These are phyloP conservation scores for Tricholoma bakamatsutake DNA, from an alignment of 768 basidiomycete genomes.

Conservation along the genomic window DNA sequence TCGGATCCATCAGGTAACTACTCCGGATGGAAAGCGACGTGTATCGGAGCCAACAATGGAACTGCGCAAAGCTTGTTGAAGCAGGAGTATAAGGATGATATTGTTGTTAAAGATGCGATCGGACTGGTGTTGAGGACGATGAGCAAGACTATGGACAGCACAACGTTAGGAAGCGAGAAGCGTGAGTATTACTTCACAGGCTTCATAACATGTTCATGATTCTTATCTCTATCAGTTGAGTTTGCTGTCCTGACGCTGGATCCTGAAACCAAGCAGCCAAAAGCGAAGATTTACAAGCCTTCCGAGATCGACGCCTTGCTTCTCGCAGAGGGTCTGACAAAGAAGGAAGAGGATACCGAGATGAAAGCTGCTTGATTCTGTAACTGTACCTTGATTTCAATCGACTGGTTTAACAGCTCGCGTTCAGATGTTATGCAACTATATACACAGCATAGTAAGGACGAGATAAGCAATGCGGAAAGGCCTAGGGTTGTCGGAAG, in stretches of 20 bases:
- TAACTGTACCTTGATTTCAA: slow-evolving; percentile 23
- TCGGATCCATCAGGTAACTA: slow-evolving; percentile 99
- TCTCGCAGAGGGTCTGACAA: slow-evolving; percentile 71
- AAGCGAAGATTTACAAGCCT: slow-evolving; percentile 89
- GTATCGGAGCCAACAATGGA: slow-evolving; percentile 97
- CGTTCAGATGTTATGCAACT: not conserved
- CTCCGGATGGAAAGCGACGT: slow-evolving; percentile 97
- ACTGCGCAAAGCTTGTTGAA: slow-evolving; percentile 93
- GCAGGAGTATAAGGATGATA: slow-evolving; percentile 98
- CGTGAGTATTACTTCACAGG: slow-evolving; percentile 42
- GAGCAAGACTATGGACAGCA: slow-evolving; percentile 99
- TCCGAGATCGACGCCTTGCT: slow-evolving; percentile 84
- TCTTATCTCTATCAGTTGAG: slow-evolving; percentile 57
- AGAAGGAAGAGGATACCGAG: slow-evolving; percentile 81
- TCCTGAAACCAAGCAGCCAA: slow-evolving; percentile 65
- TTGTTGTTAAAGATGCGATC: slow-evolving; percentile 86
- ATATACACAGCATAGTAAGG: not conserved
- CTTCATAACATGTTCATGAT: slow-evolving; percentile 4
- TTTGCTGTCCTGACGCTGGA: slow-evolving; percentile 93
- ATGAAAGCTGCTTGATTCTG: slow-evolving; percentile 52
- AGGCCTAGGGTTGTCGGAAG: not conserved
- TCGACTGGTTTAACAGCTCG: slow-evolving; percentile 4
- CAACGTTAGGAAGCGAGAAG: slow-evolving; percentile 94
- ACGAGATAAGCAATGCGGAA: no score
- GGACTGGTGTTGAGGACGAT: slow-evolving; percentile 89